Percentiles rank a stretch among this genome's conserved stretches.
Conservation (phyloP, 495 filamentous ascomycete genomes). For the Mytilinidion resinicola region DNA sequence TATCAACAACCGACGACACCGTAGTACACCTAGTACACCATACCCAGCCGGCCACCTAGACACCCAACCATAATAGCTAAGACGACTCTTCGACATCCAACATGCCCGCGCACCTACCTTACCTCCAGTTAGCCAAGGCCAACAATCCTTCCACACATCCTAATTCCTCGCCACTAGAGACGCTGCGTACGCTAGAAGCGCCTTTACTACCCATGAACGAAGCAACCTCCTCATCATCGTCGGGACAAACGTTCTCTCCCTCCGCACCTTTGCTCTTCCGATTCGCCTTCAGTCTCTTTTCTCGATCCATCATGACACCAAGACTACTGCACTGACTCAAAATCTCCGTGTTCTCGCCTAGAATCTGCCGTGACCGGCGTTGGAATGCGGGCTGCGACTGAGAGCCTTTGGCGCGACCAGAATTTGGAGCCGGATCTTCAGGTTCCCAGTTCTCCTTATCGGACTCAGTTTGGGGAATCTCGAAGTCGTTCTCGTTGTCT, state of each 20-base stretch:
- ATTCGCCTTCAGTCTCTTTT: background rate
- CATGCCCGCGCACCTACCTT: background rate
- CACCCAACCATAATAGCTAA: no score
- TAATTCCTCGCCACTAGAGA: conserved; percentile 21
- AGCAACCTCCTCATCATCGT: conserved; percentile 25
- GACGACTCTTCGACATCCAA: no score
- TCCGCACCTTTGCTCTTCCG: background rate
- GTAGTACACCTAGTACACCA: no score
- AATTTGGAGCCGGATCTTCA: conserved; percentile 23
- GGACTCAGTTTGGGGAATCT: conserved; percentile 58
- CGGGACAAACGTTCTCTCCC: conserved; percentile 10
- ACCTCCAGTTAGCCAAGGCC: conserved; percentile 27
- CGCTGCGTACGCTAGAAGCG: background rate
- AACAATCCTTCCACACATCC: conserved; percentile 27
- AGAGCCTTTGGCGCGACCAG: background rate
- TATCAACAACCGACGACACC: no score
- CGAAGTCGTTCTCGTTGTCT: conserved; percentile 3
- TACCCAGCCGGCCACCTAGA: no score
- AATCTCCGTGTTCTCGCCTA: conserved; percentile 27
- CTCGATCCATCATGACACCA: conserved; percentile 16
- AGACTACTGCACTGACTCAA: conserved; percentile 23
- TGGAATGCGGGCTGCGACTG: background rate
- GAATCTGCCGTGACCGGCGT: conserved; percentile 18
- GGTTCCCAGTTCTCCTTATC: conserved; percentile 93
- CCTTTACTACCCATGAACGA: conserved; percentile 17